Evolutionary conservation across 2,329 filamentous ascomycete genomes (phyloP), one percentile per base, ranked within the genome.

Genomic region (Calycina herbarum): DNA sequence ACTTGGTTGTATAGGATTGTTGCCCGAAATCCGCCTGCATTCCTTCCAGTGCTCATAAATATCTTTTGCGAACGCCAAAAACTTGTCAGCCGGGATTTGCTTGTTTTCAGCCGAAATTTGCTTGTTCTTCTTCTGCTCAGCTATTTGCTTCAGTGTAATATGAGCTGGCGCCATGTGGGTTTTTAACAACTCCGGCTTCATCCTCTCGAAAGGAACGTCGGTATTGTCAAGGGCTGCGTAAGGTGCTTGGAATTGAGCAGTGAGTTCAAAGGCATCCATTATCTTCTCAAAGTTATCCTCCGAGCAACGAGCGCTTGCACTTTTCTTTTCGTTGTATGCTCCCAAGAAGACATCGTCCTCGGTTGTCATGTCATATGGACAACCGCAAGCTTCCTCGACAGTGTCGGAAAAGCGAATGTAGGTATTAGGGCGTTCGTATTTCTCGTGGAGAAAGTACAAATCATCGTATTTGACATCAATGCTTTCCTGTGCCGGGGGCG

Each of bases 351-450:
- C 86, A 77, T 93, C 91, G 80, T 99, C 95, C 75, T 96, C 93
- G 70, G 90, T 89, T 33, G 89, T 94, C 91, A 98, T 94, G 80
- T 96, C 93, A 88, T 99, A 99, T 73, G 89, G 87, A 76, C 90
- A 91, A 74, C 92, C 91, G 75, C 93, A 90, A 74, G 91, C 96
- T 79, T 99, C 95, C 80, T 99, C 95, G 68, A 99, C 94, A 2
- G 95, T 99, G 71, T 96, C 94, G 70, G 95, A 98, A 81, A 96
- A 98, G 70, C 94, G 93, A 77, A 99, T 97, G 79, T 98, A 98
- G 68, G 94, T 95, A 68, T 89, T 88, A 62, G 95, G 93, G 78
- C 96, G 90, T 74, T 89, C 86, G 79, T 94, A 97, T 65, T 83
- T 82, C 20, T 24, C 8, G 31, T 33, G 31, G 70, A 86, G 87